Evolutionary conservation across 2,329 filamentous ascomycete genomes (phyloP), one percentile per base, ranked within the genome.

Genomic region (Colletotrichum liaoningense): DNA sequence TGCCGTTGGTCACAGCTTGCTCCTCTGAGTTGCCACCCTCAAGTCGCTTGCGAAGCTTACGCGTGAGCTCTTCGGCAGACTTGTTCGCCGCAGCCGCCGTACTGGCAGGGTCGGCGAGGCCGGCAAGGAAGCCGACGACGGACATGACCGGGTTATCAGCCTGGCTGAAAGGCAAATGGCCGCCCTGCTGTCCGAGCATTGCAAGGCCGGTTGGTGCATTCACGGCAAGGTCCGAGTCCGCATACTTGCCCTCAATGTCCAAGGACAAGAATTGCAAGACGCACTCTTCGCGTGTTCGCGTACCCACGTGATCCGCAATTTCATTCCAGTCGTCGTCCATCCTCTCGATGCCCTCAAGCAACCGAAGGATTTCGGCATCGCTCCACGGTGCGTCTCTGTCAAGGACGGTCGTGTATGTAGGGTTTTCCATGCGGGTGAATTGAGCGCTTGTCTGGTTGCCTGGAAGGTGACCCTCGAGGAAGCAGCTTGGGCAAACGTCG

Each of bases 141-240:
- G 95, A 98, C 90, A 99, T 93, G 75, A 99, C 94, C 0, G 97
- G 96, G 82, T 98, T 99, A 79, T 99, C 97, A 16, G 94, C 92
- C 80, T 97, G 94, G 81, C 91, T 95, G 82, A 98, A 97, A 0
- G 97, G 97, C 58, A 98, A 88, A 30, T 75, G 69, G 9, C 95
- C 95, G 73, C 93, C 90, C 64, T 94, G 89, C 69, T 91, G 89
- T 42, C 93, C 93, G 46, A 97, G 86, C 87, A 93, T 86, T 69
- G 90, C 87, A 68, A 94, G 86, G 8, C 91, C 89, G 1, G 85
- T 89, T 12, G 87, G 88, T 60, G 87, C 86, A 71, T 85, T 87
- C 66, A 89, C 83, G 12, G 83, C 78, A 16, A 76, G 73, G 78
- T 96, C 92, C 8, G 94, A 91, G 78, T 98, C 95, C 11, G 98